A percentile compares a stretch with the other conserved stretches of the same genome.
These are phyloP conservation scores for Cyberlindnera maclurae DNA, from an alignment of 805 yeast species.

Conservation along the genomic window DNA sequence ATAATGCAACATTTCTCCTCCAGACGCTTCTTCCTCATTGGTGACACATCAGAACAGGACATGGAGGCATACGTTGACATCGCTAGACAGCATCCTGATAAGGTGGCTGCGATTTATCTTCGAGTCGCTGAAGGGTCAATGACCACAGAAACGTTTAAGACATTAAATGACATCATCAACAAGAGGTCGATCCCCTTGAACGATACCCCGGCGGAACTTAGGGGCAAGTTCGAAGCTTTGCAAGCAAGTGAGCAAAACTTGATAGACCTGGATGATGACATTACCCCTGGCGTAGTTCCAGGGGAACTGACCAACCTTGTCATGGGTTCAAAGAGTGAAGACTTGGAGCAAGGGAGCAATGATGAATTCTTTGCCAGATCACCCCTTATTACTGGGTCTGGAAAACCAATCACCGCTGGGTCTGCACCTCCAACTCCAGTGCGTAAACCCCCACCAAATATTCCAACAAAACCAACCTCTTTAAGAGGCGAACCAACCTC, in stretches of 20 bases:
- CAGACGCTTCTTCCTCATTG: constrained; percentile 75
- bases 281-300: constrained; percentile 13
- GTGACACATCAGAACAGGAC: constrained; percentile 96
- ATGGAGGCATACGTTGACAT: constrained; percentile 81
- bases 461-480: constrained; percentile 20
- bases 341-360: constrained; percentile 23
- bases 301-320: constrained; percentile 18
- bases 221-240: constrained; percentile 17
- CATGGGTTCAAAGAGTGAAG: constrained; percentile 8
- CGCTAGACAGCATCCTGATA: constrained; percentile 53
- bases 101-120: constrained; percentile 68
- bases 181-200: constrained; percentile 22
- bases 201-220: constrained; percentile 13
- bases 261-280: constrained; percentile 20
- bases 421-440: constrained; percentile 8
- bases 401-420: too few relatives aligned
- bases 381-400: too few relatives aligned
- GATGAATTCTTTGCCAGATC: constrained; percentile 13
- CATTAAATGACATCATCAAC: constrained; percentile 14
- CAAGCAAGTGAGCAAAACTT: constrained; percentile 24
- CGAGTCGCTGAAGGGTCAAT: constrained; percentile 68
- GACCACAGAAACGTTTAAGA: constrained; percentile 36
- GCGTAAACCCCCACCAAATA: constrained; percentile 19
- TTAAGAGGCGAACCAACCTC: constrained; percentile 9
- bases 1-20: constrained; percentile 68